Base-by-base conservation (phyloP, 2,329 filamentous ascomycete species). In the Penicillium polonicum region DNA sequence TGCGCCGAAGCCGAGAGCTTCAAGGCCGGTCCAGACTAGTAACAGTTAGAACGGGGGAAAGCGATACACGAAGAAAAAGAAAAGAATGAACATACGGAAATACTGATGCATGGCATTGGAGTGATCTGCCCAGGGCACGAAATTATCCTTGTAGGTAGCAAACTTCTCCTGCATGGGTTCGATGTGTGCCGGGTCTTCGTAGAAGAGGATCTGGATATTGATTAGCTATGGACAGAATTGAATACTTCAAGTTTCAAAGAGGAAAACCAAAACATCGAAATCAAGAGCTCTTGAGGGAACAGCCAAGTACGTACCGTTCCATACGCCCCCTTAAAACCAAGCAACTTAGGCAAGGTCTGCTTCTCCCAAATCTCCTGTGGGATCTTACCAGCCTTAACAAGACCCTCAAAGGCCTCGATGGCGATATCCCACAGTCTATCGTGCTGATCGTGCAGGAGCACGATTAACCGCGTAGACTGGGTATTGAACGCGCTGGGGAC, bases 401-500 rank as follows among this genome's bases (percentile, higher is more conserved):
- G 83, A 23, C 80, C 79, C 79, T 88, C 86, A 58, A 93, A 81
- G 52, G 83, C 77, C 29, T 87, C 85, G 60, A 80, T 76, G 55
- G 86, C 82, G 59, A 91, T 81, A 72, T 91, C 87, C 93, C 92
- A 97, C 67, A 96, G 85, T 79, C 89, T 88, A 68, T 92, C 87
- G 80, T 97, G 92, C 76, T 96, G 89, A 61, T 83, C 84, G 69
- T 89, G 88, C 70, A 94, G 82, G 54, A 97, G 85, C 51, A 96
- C 83, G 48, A 96, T 83, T 58, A 89, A 78, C 59, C 92, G 88
- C 65, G 90, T 88, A 65, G 86, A 86, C 80, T 96, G 92, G 42
- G 86, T 89, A 85, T 97, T 96, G 87, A 96, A 97, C 63, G 88
- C 86, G 52, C 85, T 88, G 42, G 92, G 92, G 2, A 88, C 82